Percentiles rank a stretch among this genome's conserved stretches.
Evolutionary conservation across 768 basidiomycete genomes (phyloP).

Genomic region (Lentinula lateritia): DNA sequence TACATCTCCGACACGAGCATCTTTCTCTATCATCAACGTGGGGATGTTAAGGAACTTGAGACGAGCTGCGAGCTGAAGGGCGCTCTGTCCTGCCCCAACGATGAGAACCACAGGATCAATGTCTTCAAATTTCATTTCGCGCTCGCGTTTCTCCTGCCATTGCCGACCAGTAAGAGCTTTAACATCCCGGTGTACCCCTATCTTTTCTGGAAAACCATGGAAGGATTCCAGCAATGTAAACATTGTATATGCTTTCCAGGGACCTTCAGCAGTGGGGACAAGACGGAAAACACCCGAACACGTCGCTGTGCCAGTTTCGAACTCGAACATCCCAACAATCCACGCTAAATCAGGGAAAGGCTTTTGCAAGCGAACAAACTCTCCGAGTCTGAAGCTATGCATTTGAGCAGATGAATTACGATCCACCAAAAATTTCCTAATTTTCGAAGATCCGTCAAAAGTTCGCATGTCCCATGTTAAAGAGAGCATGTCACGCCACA

Average conservation of each 20-base stretch:
- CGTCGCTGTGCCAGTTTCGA: background rate
- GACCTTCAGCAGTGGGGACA: background rate
- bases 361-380: slow-evolving; percentile 1
- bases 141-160: slow-evolving; percentile 1
- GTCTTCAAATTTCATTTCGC: slow-evolving; percentile 2
- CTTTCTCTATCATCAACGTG: slow-evolving; percentile 54
- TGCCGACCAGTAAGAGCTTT: background rate
- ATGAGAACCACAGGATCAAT: slow-evolving; percentile 26
- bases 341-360: slow-evolving; percentile 1
- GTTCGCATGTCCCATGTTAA: slow-evolving; percentile 54
- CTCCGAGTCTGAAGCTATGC: slow-evolving; percentile 17
- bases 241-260: slow-evolving; percentile 5
- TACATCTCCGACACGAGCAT: slow-evolving; percentile 45
- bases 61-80: slow-evolving; percentile 58
- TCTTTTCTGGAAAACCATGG: slow-evolving; percentile 3
- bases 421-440: slow-evolving; percentile 29
- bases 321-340: background rate
- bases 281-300: slow-evolving; percentile 1
- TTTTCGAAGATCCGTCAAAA: slow-evolving; percentile 29
- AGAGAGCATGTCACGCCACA: slow-evolving; percentile 48
- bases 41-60: slow-evolving; percentile 54
- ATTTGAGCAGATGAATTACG: slow-evolving; percentile 23
- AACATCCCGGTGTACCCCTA: background rate
- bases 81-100: slow-evolving; percentile 65
- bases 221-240: slow-evolving; percentile 1